phyloP scores from a whole-genome alignment of 2,329 filamentous ascomycete species.

The Zasmidium citrigriseum region DNA sequence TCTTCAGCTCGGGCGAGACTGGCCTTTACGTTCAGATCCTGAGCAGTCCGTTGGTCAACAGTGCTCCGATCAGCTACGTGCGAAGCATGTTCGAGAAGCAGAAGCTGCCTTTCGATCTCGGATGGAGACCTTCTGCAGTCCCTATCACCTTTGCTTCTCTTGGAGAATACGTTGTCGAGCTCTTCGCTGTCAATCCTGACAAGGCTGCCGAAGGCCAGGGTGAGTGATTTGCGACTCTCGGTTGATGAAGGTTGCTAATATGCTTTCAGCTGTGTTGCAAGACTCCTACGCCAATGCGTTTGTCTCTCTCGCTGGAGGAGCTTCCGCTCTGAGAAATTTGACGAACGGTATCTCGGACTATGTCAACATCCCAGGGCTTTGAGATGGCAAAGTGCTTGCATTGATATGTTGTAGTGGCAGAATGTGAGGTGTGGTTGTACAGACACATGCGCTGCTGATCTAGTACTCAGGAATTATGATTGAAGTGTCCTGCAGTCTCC shows the following conservation, averaged over 20 bases:
- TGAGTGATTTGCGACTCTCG: not conserved
- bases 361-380: conserved; percentile 11
- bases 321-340: conserved; percentile 6
- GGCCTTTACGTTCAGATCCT: conserved; percentile 35
- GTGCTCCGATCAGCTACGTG: conserved; percentile 32
- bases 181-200: conserved; percentile 14
- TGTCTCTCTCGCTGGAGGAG: conserved; percentile 3
- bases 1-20: conserved; percentile 38
- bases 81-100: conserved; percentile 30
- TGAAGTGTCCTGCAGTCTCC: no score
- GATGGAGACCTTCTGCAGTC: conserved; percentile 27
- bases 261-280: not conserved
- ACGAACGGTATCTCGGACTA: conserved; percentile 6
- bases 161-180: conserved; percentile 11
- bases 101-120: conserved; percentile 33
- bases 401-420: no score
- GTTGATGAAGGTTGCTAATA: not conserved
- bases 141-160: conserved; percentile 13
- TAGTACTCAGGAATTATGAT: no score
- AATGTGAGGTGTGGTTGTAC: no score
- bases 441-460: no score
- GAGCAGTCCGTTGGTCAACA: conserved; percentile 29
- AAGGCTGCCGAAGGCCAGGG: conserved; percentile 2
- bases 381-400: no score
- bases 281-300: conserved; percentile 6